Evolutionary conservation across 345 rosid species (phyloP).

Genomic region (Euphorbia pulcherrima): DNA sequence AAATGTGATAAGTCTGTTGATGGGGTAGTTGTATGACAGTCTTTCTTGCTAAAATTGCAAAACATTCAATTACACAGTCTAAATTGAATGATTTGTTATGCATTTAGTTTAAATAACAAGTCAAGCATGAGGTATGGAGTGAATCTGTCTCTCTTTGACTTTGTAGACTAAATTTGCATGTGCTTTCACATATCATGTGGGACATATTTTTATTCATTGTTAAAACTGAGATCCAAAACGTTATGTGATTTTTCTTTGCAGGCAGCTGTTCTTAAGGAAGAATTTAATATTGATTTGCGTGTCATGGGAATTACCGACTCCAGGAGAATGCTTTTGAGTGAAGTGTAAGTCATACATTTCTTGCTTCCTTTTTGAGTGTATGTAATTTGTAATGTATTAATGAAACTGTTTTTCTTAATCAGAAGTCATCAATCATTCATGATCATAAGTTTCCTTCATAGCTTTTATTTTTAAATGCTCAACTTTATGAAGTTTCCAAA

Average conservation of each 20-base stretch:
- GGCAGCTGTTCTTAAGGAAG: constrained; percentile 93
- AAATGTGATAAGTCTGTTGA: not conserved
- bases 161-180: not conserved
- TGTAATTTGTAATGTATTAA: too few species aligned
- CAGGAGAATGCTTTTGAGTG: constrained; percentile 75
- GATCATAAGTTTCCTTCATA: not conserved
- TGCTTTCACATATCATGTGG: not conserved
- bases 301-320: constrained; percentile 93
- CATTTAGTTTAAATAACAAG: not conserved
- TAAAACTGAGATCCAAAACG: constrained; percentile 8
- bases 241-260: constrained; percentile 31
- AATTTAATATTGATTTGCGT: constrained; percentile 91
- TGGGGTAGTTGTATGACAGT: too few species aligned
- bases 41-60: not conserved
- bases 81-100: not conserved
- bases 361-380: not conserved
- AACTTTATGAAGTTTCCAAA: not conserved
- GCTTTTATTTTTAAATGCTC: not conserved
- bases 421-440: not conserved
- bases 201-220: not conserved
- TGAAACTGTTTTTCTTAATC: too few species aligned
- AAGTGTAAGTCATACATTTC: constrained; percentile 52
- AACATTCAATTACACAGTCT: not conserved
- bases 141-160: too few species aligned
- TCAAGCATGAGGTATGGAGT: not conserved